Evolutionary conservation across 805 yeast species (phyloP).

Genomic region (Metschnikowia proteae): DNA sequence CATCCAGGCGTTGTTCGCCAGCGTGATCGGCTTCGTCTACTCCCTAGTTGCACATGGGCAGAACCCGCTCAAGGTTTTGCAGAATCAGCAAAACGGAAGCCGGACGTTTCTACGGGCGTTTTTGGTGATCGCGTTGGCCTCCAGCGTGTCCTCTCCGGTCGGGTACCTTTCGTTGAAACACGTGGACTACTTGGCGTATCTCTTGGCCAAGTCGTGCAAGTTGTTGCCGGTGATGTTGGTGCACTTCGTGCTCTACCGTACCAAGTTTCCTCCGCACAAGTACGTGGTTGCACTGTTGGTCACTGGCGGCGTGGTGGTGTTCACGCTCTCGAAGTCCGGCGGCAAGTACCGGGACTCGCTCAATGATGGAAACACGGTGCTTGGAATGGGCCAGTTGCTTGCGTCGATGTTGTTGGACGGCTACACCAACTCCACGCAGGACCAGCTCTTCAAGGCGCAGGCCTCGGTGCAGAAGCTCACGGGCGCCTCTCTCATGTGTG

Average conservation of each 20-base stretch:
- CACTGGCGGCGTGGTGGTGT: slow-evolving; percentile 76
- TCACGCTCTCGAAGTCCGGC: slow-evolving; percentile 52
- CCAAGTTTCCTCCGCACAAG: slow-evolving; percentile 70
- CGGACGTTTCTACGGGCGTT: slow-evolving; percentile 29
- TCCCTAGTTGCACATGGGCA: slow-evolving; percentile 34
- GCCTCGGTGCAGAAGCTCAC: slow-evolving; percentile 38
- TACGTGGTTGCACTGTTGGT: slow-evolving; percentile 74
- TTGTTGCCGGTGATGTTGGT: slow-evolving; percentile 91
- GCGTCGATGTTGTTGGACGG: slow-evolving; percentile 82
- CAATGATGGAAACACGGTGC: slow-evolving; percentile 40
- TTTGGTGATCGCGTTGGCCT: slow-evolving; percentile 61
- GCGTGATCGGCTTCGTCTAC: slow-evolving; percentile 61
- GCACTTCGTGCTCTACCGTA: slow-evolving; percentile 66
- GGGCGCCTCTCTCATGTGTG: slow-evolving; percentile 86
- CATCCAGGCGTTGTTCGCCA: slow-evolving; percentile 71
- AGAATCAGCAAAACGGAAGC: background rate
- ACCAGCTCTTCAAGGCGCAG: slow-evolving; percentile 59
- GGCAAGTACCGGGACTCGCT: slow-evolving; percentile 24
- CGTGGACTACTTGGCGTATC: slow-evolving; percentile 79
- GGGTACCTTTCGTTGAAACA: slow-evolving; percentile 75
- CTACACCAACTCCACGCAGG: slow-evolving; percentile 89
- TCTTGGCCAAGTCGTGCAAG: slow-evolving; percentile 90
- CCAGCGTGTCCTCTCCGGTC: slow-evolving; percentile 77
- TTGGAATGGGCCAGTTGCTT: slow-evolving; percentile 60
- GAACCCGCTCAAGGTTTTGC: slow-evolving; percentile 13